phyloP scores from a whole-genome alignment of 2,329 filamentous ascomycete species.

The Esteya vermicola region DNA sequence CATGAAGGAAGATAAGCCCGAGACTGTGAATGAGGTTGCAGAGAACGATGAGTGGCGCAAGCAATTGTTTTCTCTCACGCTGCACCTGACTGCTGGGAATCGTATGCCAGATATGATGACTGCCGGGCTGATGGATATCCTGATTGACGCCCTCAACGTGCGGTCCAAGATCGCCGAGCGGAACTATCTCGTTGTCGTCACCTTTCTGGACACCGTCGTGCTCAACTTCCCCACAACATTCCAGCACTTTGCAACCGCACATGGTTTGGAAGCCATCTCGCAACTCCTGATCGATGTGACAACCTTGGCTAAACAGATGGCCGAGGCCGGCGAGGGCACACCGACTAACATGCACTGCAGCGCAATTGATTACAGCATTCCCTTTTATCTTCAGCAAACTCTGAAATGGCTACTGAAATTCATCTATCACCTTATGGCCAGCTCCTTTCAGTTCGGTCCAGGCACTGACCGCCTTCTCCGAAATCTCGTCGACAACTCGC shows the following conservation, averaged over 20 bases:
- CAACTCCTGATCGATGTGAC: conserved; percentile 73
- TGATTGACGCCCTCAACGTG: conserved; percentile 77
- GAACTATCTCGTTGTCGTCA: conserved; percentile 69
- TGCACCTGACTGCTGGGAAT: conserved; percentile 61
- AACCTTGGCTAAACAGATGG: conserved; percentile 49
- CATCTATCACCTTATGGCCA: conserved; percentile 87
- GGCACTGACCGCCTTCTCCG: conserved; percentile 80
- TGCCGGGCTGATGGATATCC: conserved; percentile 76
- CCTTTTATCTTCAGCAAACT: conserved; percentile 85
- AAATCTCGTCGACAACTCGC: conserved; percentile 87
- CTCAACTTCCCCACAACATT: conserved; percentile 78
- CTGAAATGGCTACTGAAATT: conserved; percentile 92
- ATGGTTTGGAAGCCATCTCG: conserved; percentile 82
- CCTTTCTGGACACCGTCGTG: conserved; percentile 78
- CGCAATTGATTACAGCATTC: conserved; percentile 83
- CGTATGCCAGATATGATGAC: conserved; percentile 73
- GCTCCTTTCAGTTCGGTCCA: conserved; percentile 43
- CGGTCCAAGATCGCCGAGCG: conserved; percentile 71
- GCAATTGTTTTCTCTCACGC: conserved; percentile 73
- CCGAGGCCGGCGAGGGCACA: conserved; percentile 58
- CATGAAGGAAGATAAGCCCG: conserved; percentile 46
- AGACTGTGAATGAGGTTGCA: conserved; percentile 45
- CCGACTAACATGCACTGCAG: conserved; percentile 56
- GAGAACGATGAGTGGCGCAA: conserved; percentile 80
- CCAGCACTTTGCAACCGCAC: conserved; percentile 64